Conservation (phyloP, 441 rosid genomes). For the Populus hybrid region DNA sequence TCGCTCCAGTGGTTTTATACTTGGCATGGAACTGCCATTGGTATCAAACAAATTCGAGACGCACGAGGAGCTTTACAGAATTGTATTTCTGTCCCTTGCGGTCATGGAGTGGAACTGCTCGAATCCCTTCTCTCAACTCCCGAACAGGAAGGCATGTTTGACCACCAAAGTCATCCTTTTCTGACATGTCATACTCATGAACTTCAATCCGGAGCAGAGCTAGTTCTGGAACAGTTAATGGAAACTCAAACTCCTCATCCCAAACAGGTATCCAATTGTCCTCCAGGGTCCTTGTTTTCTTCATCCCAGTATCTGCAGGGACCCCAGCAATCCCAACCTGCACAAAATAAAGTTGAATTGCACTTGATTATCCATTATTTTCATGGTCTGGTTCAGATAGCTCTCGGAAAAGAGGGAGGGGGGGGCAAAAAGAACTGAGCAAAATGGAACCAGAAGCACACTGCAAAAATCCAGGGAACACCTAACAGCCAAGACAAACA, state of each 20-base stretch:
- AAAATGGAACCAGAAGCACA: not conserved
- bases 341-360: not conserved
- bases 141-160: slow-evolving; percentile 70
- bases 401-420: not conserved
- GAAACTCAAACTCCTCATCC: slow-evolving; percentile 75
- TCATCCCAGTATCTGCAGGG: slow-evolving; percentile 56
- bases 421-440: not conserved
- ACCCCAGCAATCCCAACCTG: slow-evolving; percentile 85
- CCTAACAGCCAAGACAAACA: not conserved
- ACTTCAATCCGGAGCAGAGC: slow-evolving; percentile 73
- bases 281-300: slow-evolving; percentile 55
- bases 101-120: slow-evolving; percentile 47
- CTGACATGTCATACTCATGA: slow-evolving; percentile 68
- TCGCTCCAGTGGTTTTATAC: not conserved
- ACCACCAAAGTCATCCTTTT: slow-evolving; percentile 82
- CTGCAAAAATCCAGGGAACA: not conserved
- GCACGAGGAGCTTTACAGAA: slow-evolving; percentile 67
- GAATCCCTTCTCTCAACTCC: slow-evolving; percentile 64
- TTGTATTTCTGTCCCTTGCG: slow-evolving; percentile 49
- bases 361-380: not conserved
- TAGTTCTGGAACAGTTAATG: slow-evolving; percentile 69
- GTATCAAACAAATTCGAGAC: slow-evolving; percentile 47
- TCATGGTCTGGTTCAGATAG: not conserved
- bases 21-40: slow-evolving; percentile 5
- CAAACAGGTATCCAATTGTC: slow-evolving; percentile 72